Base-by-base conservation (phyloP, 1,284 basidiomycete species). In the Boletus nobilissimus region DNA sequence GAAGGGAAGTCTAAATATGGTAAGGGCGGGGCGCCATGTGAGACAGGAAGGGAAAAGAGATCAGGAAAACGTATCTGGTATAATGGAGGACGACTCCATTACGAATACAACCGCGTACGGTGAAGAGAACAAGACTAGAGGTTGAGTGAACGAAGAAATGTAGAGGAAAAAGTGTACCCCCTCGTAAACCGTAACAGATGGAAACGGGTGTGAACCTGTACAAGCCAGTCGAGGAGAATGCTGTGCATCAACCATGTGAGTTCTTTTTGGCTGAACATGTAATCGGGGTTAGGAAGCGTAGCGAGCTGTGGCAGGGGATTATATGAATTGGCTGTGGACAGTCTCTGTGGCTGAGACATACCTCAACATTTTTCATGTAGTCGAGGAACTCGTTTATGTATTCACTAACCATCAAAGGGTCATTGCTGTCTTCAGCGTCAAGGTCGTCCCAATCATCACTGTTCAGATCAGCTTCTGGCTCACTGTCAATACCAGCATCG, bases 331-430 rank as follows among this genome's bases (percentile, higher is more conserved):
- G 66, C n/a, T 34, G 71, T 32, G 22, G 60, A 71, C 24, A 67
- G n/a, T 26, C 80, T 11, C n/a, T 7, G 10, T 43, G 29, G 85
- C 26, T 34, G 46, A 68, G 76, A 18, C 19, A 19, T 81, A 94
- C 94, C 89, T 94, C 94, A 72, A 91, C 86, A 79, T 92, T 88
- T 85, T 95, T 95, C 88, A 99, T 92, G 88, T 99, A 99, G 72
- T 94, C 89, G 87, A 98, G 98, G 77, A 99, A 98, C 79, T 99
- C 98, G 39, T 91, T 89, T 73, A 98, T 97, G 85, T 99, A 99
- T 87, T 99, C 97, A 87, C 94, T 95, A 78, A 98, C 97, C 97
- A 99, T 99, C 77, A 96, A 88, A 26, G 97, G 97, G 85, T 99
- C 98, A 76, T 97, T 97, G n/a, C 88, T 91, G 84, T 99, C 98